Evolutionary conservation across 202 grass and related monocot species (phyloP), one percentile per base, ranked within the genome.

Genomic region (Miscanthus sacchariflorus): DNA sequence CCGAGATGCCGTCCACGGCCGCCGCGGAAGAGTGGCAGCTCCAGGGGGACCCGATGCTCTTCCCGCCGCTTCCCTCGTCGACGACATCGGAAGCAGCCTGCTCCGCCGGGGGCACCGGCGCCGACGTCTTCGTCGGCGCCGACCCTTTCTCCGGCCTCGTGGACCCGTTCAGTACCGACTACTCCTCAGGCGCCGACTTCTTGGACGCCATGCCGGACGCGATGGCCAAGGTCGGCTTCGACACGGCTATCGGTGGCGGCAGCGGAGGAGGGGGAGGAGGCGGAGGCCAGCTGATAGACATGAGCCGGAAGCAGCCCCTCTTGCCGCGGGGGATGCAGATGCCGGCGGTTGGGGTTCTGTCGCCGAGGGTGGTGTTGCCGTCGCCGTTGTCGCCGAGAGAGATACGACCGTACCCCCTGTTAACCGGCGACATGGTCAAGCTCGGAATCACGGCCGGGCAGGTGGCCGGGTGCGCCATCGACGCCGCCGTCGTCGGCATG

Each of bases 161-260:
- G 4, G 91, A 99, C 79, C 97, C 94, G 11, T 91, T 99, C 74
- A 69, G 92, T 64, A 93, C 33, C 50, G 87, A 91, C 85, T 90
- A 86, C 64, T 65, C 91, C 2, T 79, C 84, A 0, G 83, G 83
- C 44, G 70, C 79, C 42, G 90, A 92, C 12, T 91, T 88, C 70
- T 80, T 93, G 7, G 86, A 91, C 44, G 12, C 76, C 74, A 64
- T 89, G 78, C 87, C 84, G 6, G 81, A 83, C 79, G 81, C 87
- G 25, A 92, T 92, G 81, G 61, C 68, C 56, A 89, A 80, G 65
- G 88, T 81, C 80, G 56, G 70, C 56, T 86, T 92, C 80, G 79
- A 79, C 82, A 61, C 80, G 5, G 69, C 23, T 3, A 69, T 30
- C 35, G n/a, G 45, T 21, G 27, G n/a, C 15, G 66, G 72, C 12